Evolutionary conservation across 2,329 filamentous ascomycete genomes (phyloP).

Genomic region (Colletotrichum higginsianum): DNA sequence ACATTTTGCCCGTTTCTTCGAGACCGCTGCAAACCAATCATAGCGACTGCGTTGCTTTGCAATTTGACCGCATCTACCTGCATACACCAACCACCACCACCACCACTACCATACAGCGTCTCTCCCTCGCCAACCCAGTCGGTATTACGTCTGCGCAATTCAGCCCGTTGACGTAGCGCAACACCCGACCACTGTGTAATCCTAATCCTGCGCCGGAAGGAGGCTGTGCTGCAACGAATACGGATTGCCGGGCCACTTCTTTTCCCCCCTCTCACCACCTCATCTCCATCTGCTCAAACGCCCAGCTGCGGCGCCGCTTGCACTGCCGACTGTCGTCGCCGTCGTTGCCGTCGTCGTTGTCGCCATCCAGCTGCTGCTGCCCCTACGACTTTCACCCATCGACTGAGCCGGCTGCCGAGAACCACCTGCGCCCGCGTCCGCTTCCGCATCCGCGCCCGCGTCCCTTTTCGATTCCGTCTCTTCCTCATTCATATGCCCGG

Average conservation of each 20-base stretch:
- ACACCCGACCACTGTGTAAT: constrained; percentile 39
- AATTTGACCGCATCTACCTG: constrained; percentile 12
- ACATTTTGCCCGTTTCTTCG: constrained; percentile 11
- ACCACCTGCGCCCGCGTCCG: constrained; percentile 1
- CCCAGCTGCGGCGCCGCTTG: constrained; percentile 27
- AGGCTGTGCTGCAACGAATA: constrained; percentile 48
- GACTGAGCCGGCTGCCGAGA: constrained; percentile 35
- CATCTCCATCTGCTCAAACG: constrained; percentile 29
- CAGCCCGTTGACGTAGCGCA: constrained; percentile 41
- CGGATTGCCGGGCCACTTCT: constrained; percentile 42
- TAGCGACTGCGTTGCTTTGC: constrained; percentile 41
- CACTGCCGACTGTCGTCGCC: constrained; percentile 14
- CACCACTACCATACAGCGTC: background rate
- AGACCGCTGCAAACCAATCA: constrained; percentile 34
- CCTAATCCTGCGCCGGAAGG: constrained; percentile 46
- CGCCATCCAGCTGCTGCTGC: constrained; percentile 15
- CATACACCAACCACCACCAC: background rate
- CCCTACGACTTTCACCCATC: constrained; percentile 4
- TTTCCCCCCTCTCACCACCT: constrained; percentile 22
- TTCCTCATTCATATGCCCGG: constrained; percentile 31
- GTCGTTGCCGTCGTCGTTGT: constrained; percentile 18
- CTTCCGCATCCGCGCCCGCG: constrained; percentile 1
- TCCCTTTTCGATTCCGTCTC: constrained; percentile 30
- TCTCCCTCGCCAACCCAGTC: background rate
- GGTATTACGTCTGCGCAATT: constrained; percentile 13